Evolutionary conservation across 768 basidiomycete species (phyloP).

Genomic region (Pleurotus eryngii): DNA sequence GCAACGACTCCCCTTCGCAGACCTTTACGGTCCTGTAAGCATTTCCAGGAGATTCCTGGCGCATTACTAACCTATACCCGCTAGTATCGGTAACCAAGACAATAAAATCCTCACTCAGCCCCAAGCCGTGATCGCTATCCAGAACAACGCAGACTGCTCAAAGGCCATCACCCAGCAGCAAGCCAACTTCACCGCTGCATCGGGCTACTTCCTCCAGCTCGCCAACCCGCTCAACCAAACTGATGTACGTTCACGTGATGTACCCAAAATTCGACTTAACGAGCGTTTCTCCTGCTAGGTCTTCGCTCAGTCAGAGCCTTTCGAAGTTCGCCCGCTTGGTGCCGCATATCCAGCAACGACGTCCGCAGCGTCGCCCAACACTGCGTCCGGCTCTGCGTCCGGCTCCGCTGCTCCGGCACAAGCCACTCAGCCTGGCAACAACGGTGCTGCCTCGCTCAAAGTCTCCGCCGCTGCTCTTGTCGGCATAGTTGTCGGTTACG

Average conservation of each 20-base stretch:
- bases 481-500: constrained; percentile 11
- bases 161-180: constrained; percentile 45
- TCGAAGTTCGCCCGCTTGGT: constrained; percentile 59
- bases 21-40: constrained; percentile 56
- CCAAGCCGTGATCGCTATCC: constrained; percentile 43
- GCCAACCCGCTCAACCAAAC: constrained; percentile 47
- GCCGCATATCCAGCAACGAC: constrained; percentile 47
- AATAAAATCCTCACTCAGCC: constrained; percentile 34
- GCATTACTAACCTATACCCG: neutral
- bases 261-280: neutral
- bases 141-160: constrained; percentile 61
- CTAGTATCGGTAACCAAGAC: constrained; percentile 45
- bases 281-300: constrained; percentile 33
- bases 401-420: constrained; percentile 17
- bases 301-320: constrained; percentile 50
- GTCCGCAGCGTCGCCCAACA: constrained; percentile 24
- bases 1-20: constrained; percentile 32
- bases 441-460: constrained; percentile 9
- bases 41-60: neutral
- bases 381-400: constrained; percentile 20
- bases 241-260: constrained; percentile 39
- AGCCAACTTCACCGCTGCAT: constrained; percentile 35
- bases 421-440: constrained; percentile 3
- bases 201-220: constrained; percentile 48
- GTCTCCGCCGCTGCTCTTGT: constrained; percentile 6